Conservation (phyloP, 2,329 filamentous ascomycete species). For the Microcyclosporella mali region DNA sequence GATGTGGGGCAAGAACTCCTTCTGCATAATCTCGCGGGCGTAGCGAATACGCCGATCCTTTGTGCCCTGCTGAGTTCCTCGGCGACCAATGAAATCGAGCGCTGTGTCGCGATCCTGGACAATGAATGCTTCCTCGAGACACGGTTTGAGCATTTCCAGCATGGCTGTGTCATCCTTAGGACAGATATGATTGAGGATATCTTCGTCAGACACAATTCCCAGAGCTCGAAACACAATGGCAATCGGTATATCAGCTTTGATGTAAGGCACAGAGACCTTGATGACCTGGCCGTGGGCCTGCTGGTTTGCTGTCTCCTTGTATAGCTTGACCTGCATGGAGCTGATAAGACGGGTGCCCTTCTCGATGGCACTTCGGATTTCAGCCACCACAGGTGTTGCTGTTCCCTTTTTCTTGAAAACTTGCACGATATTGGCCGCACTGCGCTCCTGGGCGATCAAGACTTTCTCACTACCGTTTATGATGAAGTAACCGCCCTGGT, state of each 20-base stretch:
- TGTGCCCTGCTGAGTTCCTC: slow-evolving; percentile 68
- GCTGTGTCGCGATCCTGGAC: slow-evolving; percentile 94
- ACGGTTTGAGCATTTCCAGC: slow-evolving; percentile 95
- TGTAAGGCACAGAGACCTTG: slow-evolving; percentile 83
- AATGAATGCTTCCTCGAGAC: slow-evolving; percentile 92
- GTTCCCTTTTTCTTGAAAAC: slow-evolving; percentile 99
- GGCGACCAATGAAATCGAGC: slow-evolving; percentile 90
- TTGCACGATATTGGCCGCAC: slow-evolving; percentile 96
- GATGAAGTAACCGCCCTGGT: slow-evolving; percentile 97
- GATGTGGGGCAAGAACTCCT: slow-evolving; percentile 93
- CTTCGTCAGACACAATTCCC: slow-evolving; percentile 93
- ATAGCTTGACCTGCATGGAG: slow-evolving; percentile 83
- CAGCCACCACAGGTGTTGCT: slow-evolving; percentile 85
- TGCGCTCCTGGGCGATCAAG: slow-evolving; percentile 93
- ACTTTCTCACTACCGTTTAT: slow-evolving; percentile 99
- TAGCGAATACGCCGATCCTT: slow-evolving; percentile 87
- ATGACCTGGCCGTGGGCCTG: slow-evolving; percentile 86
- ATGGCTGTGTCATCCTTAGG: slow-evolving; percentile 92
- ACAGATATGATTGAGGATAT: slow-evolving; percentile 96
- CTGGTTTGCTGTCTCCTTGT: slow-evolving; percentile 43
- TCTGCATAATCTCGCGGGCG: slow-evolving; percentile 90
- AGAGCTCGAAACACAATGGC: slow-evolving; percentile 93
- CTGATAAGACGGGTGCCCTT: slow-evolving; percentile 94
- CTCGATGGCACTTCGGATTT: slow-evolving; percentile 93
- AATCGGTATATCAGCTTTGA: slow-evolving; percentile 88